phyloP scores from a whole-genome alignment of 1,139 yeast species.

The Pichia sp. region DNA sequence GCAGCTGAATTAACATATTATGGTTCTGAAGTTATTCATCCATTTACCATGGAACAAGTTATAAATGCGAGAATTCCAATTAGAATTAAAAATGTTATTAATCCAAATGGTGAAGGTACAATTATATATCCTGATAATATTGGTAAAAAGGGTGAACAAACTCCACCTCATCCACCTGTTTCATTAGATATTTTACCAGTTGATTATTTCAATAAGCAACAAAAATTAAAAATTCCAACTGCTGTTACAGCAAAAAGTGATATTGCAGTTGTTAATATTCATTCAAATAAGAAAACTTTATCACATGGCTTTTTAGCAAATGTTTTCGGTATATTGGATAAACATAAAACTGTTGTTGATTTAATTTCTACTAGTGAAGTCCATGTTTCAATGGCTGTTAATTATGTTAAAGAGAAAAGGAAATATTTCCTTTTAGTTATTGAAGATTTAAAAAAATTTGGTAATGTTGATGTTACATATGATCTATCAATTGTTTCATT shows the following conservation, averaged over 20 bases:
- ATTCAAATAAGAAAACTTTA: conserved; percentile 85
- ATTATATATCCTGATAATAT: conserved; percentile 87
- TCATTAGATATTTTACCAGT: conserved; percentile 51
- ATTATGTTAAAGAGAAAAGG: conserved; percentile 59
- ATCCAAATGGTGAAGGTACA: conserved; percentile 87
- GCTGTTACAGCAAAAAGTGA: conserved; percentile 95
- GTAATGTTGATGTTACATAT: conserved; percentile 81
- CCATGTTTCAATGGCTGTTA: conserved; percentile 96
- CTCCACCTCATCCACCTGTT: conserved; percentile 95
- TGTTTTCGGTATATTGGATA: conserved; percentile 81
- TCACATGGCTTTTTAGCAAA: conserved; percentile 94
- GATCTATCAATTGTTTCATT: conserved; percentile 87
- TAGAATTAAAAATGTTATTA: conserved; percentile 90
- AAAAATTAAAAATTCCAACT: conserved; percentile 67
- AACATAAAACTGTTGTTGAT: conserved; percentile 82
- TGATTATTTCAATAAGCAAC: conserved; percentile 46
- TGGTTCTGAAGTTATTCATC: conserved; percentile 97
- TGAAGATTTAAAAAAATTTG: conserved; percentile 70
- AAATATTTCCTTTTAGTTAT: conserved; percentile 61
- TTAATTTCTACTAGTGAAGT: conserved; percentile 95
- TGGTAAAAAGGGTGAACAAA: conserved; percentile 76
- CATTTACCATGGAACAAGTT: conserved; percentile 98
- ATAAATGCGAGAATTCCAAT: conserved; percentile 94
- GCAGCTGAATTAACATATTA: conserved; percentile 97
- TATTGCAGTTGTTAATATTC: conserved; percentile 86